A percentile compares a stretch with the other conserved stretches of the same genome.
These are phyloP conservation scores for Solanum acaule DNA, from an alignment of 257 asterid species.

Conservation along the genomic window DNA sequence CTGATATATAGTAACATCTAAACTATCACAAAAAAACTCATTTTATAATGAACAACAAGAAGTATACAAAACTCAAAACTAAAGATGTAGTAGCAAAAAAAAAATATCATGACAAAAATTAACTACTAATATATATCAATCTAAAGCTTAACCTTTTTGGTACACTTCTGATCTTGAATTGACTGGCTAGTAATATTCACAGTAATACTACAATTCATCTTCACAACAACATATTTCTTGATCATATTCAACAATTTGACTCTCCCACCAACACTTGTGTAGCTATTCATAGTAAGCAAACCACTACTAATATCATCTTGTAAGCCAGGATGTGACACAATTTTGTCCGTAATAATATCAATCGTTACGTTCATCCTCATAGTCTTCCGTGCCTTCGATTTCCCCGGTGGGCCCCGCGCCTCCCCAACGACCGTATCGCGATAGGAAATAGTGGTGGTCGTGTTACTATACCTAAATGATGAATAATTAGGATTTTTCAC, in stretches of 20 bases:
- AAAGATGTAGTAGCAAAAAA: background rate
- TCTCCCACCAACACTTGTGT: conserved; percentile 54
- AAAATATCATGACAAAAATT: background rate
- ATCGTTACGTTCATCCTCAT: conserved; percentile 60
- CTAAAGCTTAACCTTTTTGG: conserved; percentile 36
- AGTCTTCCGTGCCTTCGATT: conserved; percentile 60
- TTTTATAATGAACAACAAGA: background rate
- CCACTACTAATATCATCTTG: conserved; percentile 37
- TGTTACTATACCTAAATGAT: conserved; percentile 52
- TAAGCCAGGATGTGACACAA: conserved; percentile 36
- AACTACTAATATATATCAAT: background rate
- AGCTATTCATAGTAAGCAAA: conserved; percentile 36
- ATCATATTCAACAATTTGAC: conserved; percentile 37
- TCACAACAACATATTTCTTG: conserved; percentile 46
- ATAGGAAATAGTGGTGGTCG: conserved; percentile 51
- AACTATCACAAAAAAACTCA: background rate
- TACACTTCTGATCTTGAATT: conserved; percentile 53
- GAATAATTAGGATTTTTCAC: conserved; percentile 75
- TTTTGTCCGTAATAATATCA: conserved; percentile 47
- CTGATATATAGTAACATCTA: background rate
- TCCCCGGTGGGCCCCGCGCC: conserved; percentile 73
- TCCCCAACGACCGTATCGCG: conserved; percentile 55
- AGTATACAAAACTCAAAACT: background rate
- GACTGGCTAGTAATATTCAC: conserved; percentile 37
- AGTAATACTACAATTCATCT: conserved; percentile 60